Evolutionary conservation across 2,329 filamentous ascomycete species (phyloP), one percentile per base, ranked within the genome.

Genomic region (Claviceps digitariae): DNA sequence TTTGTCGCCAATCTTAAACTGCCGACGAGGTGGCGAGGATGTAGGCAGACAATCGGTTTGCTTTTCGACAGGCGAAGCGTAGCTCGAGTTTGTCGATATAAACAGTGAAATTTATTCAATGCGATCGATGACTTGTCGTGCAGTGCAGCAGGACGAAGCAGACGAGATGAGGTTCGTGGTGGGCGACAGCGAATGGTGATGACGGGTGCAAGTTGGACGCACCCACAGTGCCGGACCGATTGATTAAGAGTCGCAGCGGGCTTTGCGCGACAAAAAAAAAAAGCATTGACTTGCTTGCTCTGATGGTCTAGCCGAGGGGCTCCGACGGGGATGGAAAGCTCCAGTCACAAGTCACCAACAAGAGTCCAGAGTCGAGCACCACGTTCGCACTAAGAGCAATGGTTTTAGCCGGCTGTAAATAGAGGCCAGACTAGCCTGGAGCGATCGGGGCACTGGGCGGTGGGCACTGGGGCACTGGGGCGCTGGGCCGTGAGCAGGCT

Each of bases 171-270:
- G 20, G 20, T 48, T 46, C 40, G 29, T 21, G 46, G 47, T 50
- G 51, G 51, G 34, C 47, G 51, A 2, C 8, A 25, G 44, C 25
- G 10, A 20, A 8, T 45, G 50, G 38, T 48, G 27, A 52, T 45
- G 49, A 36, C 40, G 38, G 54, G 17, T 52, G 21, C 51, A 54
- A 21, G 48, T 50, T 55, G 17, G 44, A 23, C 40, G 38, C 40
- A 12, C 25, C 4, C 17, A 50, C 12, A 43, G 44, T 15, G 2
- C 51, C 48, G 50, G 27, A 17, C 38, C 52, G 40, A 49, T 50
- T 50, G 45, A 29, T 43, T 40, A 45, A 54, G 54, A 27, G 56
- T 53, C 47, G 48, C 13, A 38, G 43, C 43, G 50, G 48, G 38
- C 54, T 54, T 56, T 56, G 34, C 34, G 34, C 34, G 34, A 38